Percentiles rank a stretch among this genome's conserved stretches.
Conservation (phyloP, 1,284 basidiomycete species). For the Cronartium ribicola region DNA sequence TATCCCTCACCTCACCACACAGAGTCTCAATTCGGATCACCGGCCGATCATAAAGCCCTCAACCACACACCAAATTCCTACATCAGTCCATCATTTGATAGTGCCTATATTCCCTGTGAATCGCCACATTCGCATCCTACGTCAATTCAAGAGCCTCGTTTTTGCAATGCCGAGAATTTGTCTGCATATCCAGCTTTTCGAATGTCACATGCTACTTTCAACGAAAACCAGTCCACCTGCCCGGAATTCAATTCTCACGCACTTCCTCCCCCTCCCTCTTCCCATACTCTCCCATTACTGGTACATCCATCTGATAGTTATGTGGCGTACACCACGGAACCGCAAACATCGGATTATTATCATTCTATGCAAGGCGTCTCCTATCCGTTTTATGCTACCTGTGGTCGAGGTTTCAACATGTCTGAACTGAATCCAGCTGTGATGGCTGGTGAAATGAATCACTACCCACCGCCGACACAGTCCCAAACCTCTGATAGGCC, state of each 20-base stretch:
- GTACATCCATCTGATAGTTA: not conserved
- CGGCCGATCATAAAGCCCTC: not conserved
- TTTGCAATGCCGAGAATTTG: not conserved
- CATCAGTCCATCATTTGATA: not conserved
- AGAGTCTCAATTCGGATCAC: not conserved
- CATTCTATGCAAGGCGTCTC: not conserved
- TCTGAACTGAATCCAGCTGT: not conserved
- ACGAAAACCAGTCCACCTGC: not conserved
- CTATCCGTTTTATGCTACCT: not conserved
- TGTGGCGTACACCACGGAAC: not conserved
- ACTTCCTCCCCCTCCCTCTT: not conserved
- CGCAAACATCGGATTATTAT: not conserved
- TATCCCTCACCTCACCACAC: not conserved
- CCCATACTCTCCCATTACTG: not conserved
- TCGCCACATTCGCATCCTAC: not conserved
- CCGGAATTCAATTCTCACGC: not conserved
- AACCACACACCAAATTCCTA: not conserved
- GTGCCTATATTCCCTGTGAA: not conserved
- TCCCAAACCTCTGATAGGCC: conserved; percentile 53
- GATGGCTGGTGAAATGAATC: not conserved
- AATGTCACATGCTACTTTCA: not conserved
- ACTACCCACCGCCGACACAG: not conserved
- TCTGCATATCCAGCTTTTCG: conserved; percentile 3
- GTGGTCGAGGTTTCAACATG: not conserved
- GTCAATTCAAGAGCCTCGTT: not conserved